A percentile compares a stretch with the other conserved stretches of the same genome.
phyloP scores from a whole-genome alignment of 2,329 filamentous ascomycete species.

The Fusarium globosum region DNA sequence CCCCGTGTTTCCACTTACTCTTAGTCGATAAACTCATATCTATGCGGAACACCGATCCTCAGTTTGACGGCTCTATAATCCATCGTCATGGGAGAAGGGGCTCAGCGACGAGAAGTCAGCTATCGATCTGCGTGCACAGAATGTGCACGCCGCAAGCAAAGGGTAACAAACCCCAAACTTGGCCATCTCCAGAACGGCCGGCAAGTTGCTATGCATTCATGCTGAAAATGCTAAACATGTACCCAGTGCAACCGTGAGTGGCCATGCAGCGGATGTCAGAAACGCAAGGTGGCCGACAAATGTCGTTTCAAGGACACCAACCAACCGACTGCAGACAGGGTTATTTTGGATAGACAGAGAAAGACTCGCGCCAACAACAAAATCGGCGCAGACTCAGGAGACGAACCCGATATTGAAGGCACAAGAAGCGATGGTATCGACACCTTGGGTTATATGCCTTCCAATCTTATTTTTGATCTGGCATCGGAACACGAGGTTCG shows the following conservation, averaged over 20 bases:
- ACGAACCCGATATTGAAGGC: slow-evolving; percentile 40
- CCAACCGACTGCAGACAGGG: slow-evolving; percentile 40
- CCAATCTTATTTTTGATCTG: slow-evolving; percentile 48
- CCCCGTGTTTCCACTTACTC: background rate
- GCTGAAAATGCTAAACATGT: slow-evolving; percentile 13
- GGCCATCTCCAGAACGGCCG: background rate
- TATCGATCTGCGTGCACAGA: slow-evolving; percentile 56
- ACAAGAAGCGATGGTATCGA: slow-evolving; percentile 47
- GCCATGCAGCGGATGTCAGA: slow-evolving; percentile 55
- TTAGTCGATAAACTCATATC: background rate
- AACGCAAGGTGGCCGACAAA: slow-evolving; percentile 53
- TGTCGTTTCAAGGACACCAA: slow-evolving; percentile 48
- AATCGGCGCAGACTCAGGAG: slow-evolving; percentile 20
- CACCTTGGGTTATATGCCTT: slow-evolving; percentile 51
- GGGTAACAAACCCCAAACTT: slow-evolving; percentile 40
- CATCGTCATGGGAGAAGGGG: slow-evolving; percentile 29
- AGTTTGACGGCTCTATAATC: background rate
- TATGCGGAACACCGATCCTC: background rate
- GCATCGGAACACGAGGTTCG: slow-evolving; percentile 43
- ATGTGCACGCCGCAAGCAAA: slow-evolving; percentile 55
- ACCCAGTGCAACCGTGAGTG: slow-evolving; percentile 53
- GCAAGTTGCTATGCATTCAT: background rate
- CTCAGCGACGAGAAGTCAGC: slow-evolving; percentile 26
- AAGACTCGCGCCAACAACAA: slow-evolving; percentile 42
- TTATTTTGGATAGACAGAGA: slow-evolving; percentile 29